Base-by-base conservation (phyloP, 1,139 yeast genomes). In the Tardiomyces blankii region DNA sequence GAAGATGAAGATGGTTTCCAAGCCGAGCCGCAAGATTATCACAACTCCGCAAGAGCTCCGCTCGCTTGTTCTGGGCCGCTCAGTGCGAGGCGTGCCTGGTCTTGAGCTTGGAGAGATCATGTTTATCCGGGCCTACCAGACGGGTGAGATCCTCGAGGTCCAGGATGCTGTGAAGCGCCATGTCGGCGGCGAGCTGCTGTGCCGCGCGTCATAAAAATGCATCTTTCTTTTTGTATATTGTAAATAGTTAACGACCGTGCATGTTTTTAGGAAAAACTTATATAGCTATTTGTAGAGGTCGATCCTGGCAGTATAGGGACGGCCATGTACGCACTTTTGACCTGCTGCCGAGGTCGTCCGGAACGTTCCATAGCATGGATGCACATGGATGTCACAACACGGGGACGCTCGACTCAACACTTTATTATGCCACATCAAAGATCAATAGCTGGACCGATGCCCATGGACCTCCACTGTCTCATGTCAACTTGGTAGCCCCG, bases 31-130 rank as follows among this genome's bases (percentile, higher is more conserved):
- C 62, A 74, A 81, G 60, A 83, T 88, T 27, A 67, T 73, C 54
- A 77, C 88, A 57, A 68, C 74, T 2, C 66, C 72, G 19, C 72
- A 75, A 5, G 95, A 88, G 56, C 68, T 91, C 49, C 75, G 75
- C 59, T 78, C 78, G 23, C 73, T 91, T 53, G 84, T 95, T 16
- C 72, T 82, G 7, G 97, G 98, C 3, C 69, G 76, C 49, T 75
- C 79, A 21, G 82, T 86, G 18, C 75, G 95, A 67, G 73, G 78
- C 56, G 78, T 89, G 51, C 75, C 78, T 57, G 94, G 96, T 1
- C 69, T 87, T 46, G 88, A 83, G 60, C 93, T 96, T 1, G 96
- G 96, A 27, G 99, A 91, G 65, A 74, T 86, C 50, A 77, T 89
- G 54, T 79, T 91, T 56, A 74, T 91, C 38, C 70, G 74, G 49